Evolutionary conservation across 192 early-diverging fungal species (phyloP).

Genomic region (Coemansia sp.): DNA sequence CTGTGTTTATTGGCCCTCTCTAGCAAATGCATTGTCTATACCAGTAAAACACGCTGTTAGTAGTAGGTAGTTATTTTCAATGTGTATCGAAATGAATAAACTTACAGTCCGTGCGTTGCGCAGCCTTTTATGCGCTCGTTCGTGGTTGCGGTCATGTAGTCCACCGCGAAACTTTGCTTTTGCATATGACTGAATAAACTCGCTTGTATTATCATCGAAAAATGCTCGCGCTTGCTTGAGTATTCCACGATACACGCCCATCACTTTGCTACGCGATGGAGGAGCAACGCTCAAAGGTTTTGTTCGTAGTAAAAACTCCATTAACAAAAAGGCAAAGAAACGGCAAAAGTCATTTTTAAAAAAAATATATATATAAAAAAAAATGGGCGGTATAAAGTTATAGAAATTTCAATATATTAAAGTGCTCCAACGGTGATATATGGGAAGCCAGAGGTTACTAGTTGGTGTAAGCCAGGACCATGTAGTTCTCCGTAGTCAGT

Average conservation of each 20-base stretch:
- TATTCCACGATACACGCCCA: constrained; percentile 34
- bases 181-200: constrained; percentile 39
- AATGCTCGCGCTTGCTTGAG: constrained; percentile 40
- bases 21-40: constrained; percentile 30
- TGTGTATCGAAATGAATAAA: background rate
- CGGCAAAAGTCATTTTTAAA: background rate
- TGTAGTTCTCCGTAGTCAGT: constrained; percentile 39
- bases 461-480: constrained; percentile 48
- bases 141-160: constrained; percentile 23
- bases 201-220: constrained; percentile 43
- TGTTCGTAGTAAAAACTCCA: constrained; percentile 39
- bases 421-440: background rate
- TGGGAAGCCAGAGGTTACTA: background rate
- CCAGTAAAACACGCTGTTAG: background rate
- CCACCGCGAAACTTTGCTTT: constrained; percentile 28
- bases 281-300: background rate
- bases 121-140: constrained; percentile 21
- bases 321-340: background rate
- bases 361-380: no score
- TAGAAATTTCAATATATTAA: background rate
- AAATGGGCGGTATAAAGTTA: background rate
- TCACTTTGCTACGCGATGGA: constrained; percentile 15
- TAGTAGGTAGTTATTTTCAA: background rate
- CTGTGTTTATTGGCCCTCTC: constrained; percentile 41
- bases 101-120: constrained; percentile 24